phyloP scores from a whole-genome alignment of 2,329 filamentous ascomycete species.

The Sporothrix curviconia region DNA sequence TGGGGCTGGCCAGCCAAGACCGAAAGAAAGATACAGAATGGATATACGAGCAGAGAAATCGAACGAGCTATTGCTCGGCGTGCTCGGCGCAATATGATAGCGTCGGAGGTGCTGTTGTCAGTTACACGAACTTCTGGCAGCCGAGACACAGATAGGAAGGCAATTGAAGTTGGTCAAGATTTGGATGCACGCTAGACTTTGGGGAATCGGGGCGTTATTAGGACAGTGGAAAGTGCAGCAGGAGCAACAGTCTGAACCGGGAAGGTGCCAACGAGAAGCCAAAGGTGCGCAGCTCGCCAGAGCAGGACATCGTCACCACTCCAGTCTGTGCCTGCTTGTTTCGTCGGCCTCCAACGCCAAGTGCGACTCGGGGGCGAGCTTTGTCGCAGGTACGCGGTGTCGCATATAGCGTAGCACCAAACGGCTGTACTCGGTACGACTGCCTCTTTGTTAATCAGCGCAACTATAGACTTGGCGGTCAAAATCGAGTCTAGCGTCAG shows the following conservation, averaged over 20 bases:
- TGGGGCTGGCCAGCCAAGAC: no score
- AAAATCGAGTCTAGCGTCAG: neutral
- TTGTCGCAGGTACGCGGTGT: neutral
- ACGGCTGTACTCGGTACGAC: neutral
- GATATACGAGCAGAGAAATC: no score
- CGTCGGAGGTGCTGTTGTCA: no score
- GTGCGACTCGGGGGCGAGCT: neutral
- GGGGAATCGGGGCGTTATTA: no score
- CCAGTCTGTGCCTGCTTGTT: neutral
- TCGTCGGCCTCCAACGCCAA: slow-evolving; percentile 1
- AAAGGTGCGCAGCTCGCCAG: neutral
- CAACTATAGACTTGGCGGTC: neutral
- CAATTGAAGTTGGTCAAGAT: no score
- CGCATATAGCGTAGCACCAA: no score
- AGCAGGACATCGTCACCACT: slow-evolving; percentile 6
- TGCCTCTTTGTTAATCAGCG: neutral
- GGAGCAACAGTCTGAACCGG: neutral
- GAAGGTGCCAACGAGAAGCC: neutral
- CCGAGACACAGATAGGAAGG: no score
- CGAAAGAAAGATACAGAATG: no score
- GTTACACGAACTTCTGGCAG: no score
- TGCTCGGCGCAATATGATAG: no score
- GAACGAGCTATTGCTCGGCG: no score
- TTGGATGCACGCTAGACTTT: no score
- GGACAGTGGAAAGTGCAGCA: neutral